A percentile compares a stretch with the other conserved stretches of the same genome.
Evolutionary conservation across 2,329 filamentous ascomycete genomes (phyloP).

Genomic region (Aspergillus cejpii): DNA sequence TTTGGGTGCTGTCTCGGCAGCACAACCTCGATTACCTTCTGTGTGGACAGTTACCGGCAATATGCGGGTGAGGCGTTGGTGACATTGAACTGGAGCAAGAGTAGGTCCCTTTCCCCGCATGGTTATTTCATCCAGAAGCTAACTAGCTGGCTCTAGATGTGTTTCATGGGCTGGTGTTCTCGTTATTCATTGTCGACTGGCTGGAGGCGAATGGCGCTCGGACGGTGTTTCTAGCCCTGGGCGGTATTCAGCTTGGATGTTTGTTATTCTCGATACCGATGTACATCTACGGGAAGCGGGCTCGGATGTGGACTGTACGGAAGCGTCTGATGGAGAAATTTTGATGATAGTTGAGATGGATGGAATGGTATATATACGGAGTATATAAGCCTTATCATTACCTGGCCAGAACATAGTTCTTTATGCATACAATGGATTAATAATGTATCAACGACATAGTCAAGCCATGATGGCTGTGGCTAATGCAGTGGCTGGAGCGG

Average conservation of each 20-base stretch:
- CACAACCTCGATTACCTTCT: constrained; percentile 89
- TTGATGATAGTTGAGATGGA: constrained; percentile 32
- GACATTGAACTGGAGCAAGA: constrained; percentile 91
- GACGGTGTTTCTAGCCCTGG: constrained; percentile 72
- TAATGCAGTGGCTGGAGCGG: too few species aligned
- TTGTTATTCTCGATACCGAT: constrained; percentile 75
- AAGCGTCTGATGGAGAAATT: constrained; percentile 81
- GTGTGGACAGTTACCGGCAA: constrained; percentile 84
- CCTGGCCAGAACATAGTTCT: too few species aligned
- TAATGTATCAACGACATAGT: too few species aligned
- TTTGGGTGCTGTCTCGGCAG: constrained; percentile 88
- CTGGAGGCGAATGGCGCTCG: constrained; percentile 67
- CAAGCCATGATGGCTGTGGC: too few species aligned
- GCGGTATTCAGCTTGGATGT: constrained; percentile 73
- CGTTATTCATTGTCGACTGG: constrained; percentile 83
- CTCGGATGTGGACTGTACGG: constrained; percentile 87
- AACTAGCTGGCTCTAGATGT: constrained; percentile 49
- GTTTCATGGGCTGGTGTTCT: constrained; percentile 81
- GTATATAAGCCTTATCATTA: too few species aligned
- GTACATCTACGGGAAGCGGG: constrained; percentile 88
- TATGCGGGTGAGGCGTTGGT: constrained; percentile 93
- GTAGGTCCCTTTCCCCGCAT: constrained; percentile 32
- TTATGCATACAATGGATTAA: too few species aligned
- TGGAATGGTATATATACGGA: too few species aligned
- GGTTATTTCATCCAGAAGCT: not conserved